Base-by-base conservation (phyloP, 805 yeast genomes). In the Millerago galiae region DNA sequence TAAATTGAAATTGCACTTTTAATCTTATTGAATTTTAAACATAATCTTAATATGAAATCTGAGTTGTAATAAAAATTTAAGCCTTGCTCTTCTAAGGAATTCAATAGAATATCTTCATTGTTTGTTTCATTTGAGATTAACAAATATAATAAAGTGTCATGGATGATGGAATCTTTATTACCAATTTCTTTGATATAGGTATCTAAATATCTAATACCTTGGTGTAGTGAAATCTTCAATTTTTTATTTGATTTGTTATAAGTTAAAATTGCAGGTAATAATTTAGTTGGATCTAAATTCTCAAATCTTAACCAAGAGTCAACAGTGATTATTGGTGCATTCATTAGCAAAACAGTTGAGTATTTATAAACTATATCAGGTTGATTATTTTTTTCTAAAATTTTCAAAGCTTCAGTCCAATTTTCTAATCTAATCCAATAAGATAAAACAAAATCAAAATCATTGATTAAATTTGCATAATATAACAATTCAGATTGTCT, bases 1-100 rank as follows among this genome's bases (percentile, higher is more conserved):
- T 83, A 79, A n/a, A 93, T 72, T 44, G 75, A 72, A 9, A 88
- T 78, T 1, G 95, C 89, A 2, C 90, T 74, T 46, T 76, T 76
- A 38, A 71, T 67, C 45, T 76, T 78, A 10, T 74, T 60, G 54
- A 74, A 72, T 43, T 72, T 74, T 38, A 84, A 68, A 52, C 95
- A 84, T 26, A 89, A 58, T 42, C 97, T 68, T 27, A 93, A 60
- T 4, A 90, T 74, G 51, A 84, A 86, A 50, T 86, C 88, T 2
- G 79, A 64, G 55, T 90, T 95, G 54, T 76, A 85, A 17, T 56
- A 59, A 15, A 74, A 59, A 18, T 68, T 52, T 4, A 55, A 51
- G 15, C 60, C 59, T 39, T 71, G 60, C 25, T 53, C 58, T 42
- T 77, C 77, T 37, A 84, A 59, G 45, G 75, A 76, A 24, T 63